Evolutionary conservation across 192 early-diverging fungal species (phyloP), one percentile per base, ranked within the genome.

Genomic region (Coemansia sp.): DNA sequence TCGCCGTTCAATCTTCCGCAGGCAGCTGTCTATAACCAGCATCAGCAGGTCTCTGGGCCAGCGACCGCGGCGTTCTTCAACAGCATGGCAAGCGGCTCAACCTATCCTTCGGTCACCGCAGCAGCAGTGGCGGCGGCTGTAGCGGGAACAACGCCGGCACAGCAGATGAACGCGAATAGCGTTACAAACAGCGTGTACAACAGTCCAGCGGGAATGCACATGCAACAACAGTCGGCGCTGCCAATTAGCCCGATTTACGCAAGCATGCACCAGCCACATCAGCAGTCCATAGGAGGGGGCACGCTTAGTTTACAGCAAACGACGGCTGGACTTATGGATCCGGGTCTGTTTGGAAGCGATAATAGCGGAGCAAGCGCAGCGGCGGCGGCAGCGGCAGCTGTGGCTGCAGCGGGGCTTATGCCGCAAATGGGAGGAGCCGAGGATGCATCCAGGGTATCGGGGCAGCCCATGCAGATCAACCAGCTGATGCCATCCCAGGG

Each of bases 401-500:
- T n/a, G 15, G 60, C 62, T 14, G 58, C 50, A 43, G 43, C 66
- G 10, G 58, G 61, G 17, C 23, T 71, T 13, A 59, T 61, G 57
- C 43, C 65, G 41, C 69, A 63, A 43, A 52, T 74, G 34, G 46
- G 42, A 4, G 53, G n/a, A 58, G 35, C 42, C 15, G 49, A 52
- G 20, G 49, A 52, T 25, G 11, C 50, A 13, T 14, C 49, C 17
- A 48, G 19, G 22, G 20, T 29, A 23, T 2, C 49, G 19, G 53
- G 20, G 7, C 63, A 54, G 42, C 38, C 62, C 9, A 49, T 80
- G 11, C 79, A 82, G 45, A 85, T 97, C 20, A 85, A 85, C 33
- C 83, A 91, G 42, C 67, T 97, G 58, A 90, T 92, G 38, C 95
- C 95, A 0, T 79, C 83, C 20, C 86, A 91, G 62, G 95, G 95